A percentile compares a stretch with the other conserved stretches of the same genome.
These are phyloP conservation scores for Cryptococcus wingfieldii DNA, from an alignment of 1,284 basidiomycete genomes.

Conservation along the genomic window DNA sequence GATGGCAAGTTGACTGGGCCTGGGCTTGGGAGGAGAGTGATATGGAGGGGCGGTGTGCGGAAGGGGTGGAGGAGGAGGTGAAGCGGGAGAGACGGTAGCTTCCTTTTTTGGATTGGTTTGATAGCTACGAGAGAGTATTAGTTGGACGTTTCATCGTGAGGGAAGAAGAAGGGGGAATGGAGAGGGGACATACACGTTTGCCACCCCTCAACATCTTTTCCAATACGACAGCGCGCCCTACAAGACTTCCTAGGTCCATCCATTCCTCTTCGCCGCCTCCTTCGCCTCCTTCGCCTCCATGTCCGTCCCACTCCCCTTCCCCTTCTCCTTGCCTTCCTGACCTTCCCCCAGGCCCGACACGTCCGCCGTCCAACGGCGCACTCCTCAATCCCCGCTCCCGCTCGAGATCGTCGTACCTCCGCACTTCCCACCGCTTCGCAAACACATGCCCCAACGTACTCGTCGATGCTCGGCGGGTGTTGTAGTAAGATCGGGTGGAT, in stretches of 20 bases:
- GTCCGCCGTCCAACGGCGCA: too few species aligned
- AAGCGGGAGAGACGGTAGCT: neutral
- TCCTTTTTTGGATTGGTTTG: neutral
- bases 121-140: neutral
- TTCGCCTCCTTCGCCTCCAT: conserved; percentile 1
- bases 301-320: neutral
- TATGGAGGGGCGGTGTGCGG: too few species aligned
- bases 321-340: neutral
- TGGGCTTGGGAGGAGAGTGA: too few species aligned
- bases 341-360: too few species aligned
- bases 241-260: conserved; percentile 30
- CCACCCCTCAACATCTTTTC: conserved; percentile 36
- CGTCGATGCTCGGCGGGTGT: conserved; percentile 2
- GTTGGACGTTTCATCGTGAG: neutral
- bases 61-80: neutral
- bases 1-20: too few species aligned
- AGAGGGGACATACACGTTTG: conserved; percentile 29
- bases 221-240: conserved; percentile 36
- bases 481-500: neutral
- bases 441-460: conserved; percentile 9
- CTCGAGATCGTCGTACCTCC: neutral
- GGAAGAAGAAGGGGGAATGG: too few species aligned
- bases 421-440: conserved; percentile 12
- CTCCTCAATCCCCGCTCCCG: too few species aligned
- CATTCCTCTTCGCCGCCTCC: conserved; percentile 19